phyloP scores from a whole-genome alignment of 2,329 filamentous ascomycete species.

The Exophiala xenobiotica region DNA sequence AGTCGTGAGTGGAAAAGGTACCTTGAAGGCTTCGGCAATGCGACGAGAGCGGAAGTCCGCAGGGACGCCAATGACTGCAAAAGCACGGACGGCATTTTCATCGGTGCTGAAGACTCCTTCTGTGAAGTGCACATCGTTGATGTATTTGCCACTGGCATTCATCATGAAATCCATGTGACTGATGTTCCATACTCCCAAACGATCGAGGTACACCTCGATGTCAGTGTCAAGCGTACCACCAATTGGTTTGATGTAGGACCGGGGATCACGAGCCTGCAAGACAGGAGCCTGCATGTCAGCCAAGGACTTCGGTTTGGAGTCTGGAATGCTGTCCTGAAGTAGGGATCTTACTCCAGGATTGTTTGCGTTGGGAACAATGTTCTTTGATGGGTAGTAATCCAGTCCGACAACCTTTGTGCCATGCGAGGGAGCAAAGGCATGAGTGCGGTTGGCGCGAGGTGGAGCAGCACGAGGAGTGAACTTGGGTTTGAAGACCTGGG shows the following conservation, averaged over 20 bases:
- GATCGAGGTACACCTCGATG: constrained; percentile 2
- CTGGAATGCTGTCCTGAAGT: constrained; percentile 9
- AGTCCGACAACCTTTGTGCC: too few relatives aligned
- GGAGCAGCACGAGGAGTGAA: neutral
- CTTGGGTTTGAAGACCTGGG: constrained; percentile 22
- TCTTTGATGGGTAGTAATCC: too few relatives aligned
- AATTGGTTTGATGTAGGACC: neutral
- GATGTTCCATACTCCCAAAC: neutral
- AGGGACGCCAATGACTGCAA: constrained; percentile 30
- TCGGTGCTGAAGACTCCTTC: constrained; percentile 28
- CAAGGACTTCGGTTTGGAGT: neutral
- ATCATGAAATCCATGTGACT: neutral
- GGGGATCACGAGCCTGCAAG: neutral
- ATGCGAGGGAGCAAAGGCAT: constrained; percentile 3
- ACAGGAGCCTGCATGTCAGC: neutral
- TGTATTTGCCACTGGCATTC: constrained; percentile 2
- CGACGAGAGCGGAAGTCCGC: constrained; percentile 35
- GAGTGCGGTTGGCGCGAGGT: constrained; percentile 3
- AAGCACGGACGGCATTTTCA: constrained; percentile 23
- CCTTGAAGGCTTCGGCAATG: constrained; percentile 42
- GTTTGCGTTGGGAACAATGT: neutral
- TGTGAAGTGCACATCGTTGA: constrained; percentile 14
- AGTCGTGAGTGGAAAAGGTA: constrained; percentile 28
- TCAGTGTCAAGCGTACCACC: neutral
- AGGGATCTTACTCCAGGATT: constrained; percentile 14